Evolutionary conservation across 2,329 filamentous ascomycete species (phyloP), one percentile per base, ranked within the genome.

Genomic region (Arachnomyces sp.): DNA sequence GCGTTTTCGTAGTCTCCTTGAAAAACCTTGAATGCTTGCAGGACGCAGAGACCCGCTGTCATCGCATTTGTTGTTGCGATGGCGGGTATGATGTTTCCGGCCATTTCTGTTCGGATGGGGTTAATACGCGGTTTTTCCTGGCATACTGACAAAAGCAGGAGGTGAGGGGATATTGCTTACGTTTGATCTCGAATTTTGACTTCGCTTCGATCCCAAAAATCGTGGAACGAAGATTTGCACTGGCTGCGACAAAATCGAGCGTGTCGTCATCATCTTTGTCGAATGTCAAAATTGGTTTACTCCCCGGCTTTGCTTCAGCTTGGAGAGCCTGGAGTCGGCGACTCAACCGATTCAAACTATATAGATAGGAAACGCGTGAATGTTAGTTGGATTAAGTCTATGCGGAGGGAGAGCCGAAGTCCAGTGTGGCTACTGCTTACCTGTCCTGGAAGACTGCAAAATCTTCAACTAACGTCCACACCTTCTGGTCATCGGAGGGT

Each of bases 21-120:
- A 43, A 98, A 68, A 16, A 96, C 82, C 62, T 95, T 96, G 71
- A 93, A 92, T 0, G 89, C 82, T 61, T 96, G 84, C 17, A 98
- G 68, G 5, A 96, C 88, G 56, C 89, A 96, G 7, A 98, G 74
- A 9, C 87, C 84, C 12, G 92, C 92, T 2, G 92, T 90, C 61
- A 96, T 94, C 12, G 92, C 92, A 61, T 98, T 98, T 0, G 92
- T 96, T 0, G 92, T 98, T 4, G 92, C 92, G 57, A 98, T 98
- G 2, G 92, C 92, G 1, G 92, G 92, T 45, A 98, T 98, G 54
- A 98, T 98, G 60, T 98, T 98, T 39, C 92, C 92, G 3, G 92
- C 92, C 90, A 96, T 98, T 65, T 98, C 85, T 74, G 35, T 53
- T 31, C 48, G 43, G 33, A 39, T 21, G 25, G 14, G 47, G 45